Percentiles rank a stretch among this genome's conserved stretches.
Evolutionary conservation across 2,329 filamentous ascomycete genomes (phyloP).

Genomic region (Nothopassalora personata): DNA sequence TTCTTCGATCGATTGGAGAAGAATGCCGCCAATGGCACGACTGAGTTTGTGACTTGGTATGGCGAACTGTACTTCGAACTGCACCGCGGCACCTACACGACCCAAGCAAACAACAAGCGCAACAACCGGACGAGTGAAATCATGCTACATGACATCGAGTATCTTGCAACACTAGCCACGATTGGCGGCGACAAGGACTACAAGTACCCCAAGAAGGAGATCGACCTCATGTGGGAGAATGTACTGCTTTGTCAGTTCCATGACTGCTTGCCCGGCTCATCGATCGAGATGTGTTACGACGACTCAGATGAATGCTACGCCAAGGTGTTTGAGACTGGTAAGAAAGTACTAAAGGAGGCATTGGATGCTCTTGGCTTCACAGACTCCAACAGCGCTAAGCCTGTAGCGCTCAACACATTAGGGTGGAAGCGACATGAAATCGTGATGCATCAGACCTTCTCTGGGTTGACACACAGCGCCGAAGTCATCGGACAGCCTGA

Average conservation of each 20-base stretch:
- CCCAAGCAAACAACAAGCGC: slow-evolving; percentile 83
- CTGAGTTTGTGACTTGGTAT: slow-evolving; percentile 88
- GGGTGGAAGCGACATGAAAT: slow-evolving; percentile 63
- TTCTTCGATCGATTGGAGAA: slow-evolving; percentile 84
- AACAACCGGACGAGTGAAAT: slow-evolving; percentile 86
- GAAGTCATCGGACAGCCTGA: slow-evolving; percentile 15
- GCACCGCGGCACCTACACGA: slow-evolving; percentile 94
- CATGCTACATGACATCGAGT: slow-evolving; percentile 80
- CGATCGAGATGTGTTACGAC: slow-evolving; percentile 96
- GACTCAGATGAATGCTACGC: slow-evolving; percentile 88
- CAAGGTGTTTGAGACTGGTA: slow-evolving; percentile 71
- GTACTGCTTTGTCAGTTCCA: slow-evolving; percentile 95
- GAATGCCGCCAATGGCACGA: slow-evolving; percentile 58
- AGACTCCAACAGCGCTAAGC: slow-evolving; percentile 40
- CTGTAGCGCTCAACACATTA: slow-evolving; percentile 74
- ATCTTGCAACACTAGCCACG: slow-evolving; percentile 78
- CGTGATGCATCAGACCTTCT: slow-evolving; percentile 3
- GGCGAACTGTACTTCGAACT: slow-evolving; percentile 97
- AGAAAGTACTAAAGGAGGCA: slow-evolving; percentile 65
- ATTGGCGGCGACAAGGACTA: slow-evolving; percentile 62
- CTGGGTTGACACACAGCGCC: background rate
- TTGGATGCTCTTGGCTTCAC: slow-evolving; percentile 61
- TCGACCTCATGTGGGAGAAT: slow-evolving; percentile 93
- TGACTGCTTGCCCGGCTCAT: slow-evolving; percentile 89
- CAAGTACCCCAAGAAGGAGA: slow-evolving; percentile 87